Conservation (phyloP, 1,284 basidiomycete species). For the Coriolopsis trogii region DNA sequence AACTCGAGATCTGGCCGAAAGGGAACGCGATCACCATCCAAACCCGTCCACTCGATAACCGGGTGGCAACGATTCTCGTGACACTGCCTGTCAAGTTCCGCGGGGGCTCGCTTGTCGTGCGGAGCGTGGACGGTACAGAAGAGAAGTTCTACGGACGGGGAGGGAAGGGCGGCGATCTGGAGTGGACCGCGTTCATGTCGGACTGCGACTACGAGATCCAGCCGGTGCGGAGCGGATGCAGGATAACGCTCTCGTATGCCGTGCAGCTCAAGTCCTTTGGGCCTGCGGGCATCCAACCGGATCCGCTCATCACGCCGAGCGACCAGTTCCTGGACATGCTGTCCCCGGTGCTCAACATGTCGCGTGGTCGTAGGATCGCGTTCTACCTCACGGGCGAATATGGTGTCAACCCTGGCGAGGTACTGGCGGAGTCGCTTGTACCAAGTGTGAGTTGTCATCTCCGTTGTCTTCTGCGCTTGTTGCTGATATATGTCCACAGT, state of each 20-base stretch:
- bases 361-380: conserved; percentile 67
- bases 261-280: conserved; percentile 71
- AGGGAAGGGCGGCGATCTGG: conserved; percentile 65
- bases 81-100: conserved; percentile 74
- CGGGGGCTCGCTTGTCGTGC: conserved; percentile 66
- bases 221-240: conserved; percentile 67
- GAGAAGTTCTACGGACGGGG: conserved; percentile 66
- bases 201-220: conserved; percentile 78
- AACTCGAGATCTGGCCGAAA: conserved; percentile 65
- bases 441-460: conserved; percentile 56
- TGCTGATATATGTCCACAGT: conserved; percentile 39
- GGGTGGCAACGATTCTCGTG: conserved; percentile 71
- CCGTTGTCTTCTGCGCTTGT: conserved; percentile 1
- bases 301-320: conserved; percentile 70
- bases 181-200: conserved; percentile 74
- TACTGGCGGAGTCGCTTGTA: conserved; percentile 68
- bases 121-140: conserved; percentile 55
- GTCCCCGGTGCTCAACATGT: conserved; percentile 69
- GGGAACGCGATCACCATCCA: conserved; percentile 63
- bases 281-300: conserved; percentile 50
- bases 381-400: conserved; percentile 75
- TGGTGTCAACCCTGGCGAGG: conserved; percentile 70
- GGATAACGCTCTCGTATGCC: conserved; percentile 69
- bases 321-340: conserved; percentile 72
- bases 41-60: conserved; percentile 59